These are phyloP conservation scores for Pseudozyma pruni DNA, from an alignment of 1,284 basidiomycete species.

Conservation along the genomic window DNA sequence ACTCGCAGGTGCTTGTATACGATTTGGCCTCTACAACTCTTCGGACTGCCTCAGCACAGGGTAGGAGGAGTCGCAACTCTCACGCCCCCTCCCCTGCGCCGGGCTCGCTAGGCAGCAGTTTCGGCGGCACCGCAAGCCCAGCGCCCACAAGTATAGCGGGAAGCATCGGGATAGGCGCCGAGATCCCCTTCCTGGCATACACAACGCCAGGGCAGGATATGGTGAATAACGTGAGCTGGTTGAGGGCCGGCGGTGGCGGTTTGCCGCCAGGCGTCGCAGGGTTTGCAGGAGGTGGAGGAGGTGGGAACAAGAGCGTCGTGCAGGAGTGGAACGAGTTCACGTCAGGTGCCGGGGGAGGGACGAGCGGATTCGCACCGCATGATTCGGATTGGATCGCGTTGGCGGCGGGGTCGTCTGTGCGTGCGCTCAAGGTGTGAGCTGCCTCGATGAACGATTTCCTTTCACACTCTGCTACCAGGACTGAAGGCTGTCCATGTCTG, in stretches of 20 bases:
- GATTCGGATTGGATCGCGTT: constrained; percentile 53
- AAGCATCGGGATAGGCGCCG: constrained; percentile 57
- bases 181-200: constrained; percentile 64
- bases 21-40: constrained; percentile 64
- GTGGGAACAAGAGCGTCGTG: constrained; percentile 52
- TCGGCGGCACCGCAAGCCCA: constrained; percentile 44
- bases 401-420: constrained; percentile 43
- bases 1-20: constrained; percentile 65
- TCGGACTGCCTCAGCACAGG: constrained; percentile 64
- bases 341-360: constrained; percentile 16
- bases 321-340: constrained; percentile 67
- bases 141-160: constrained; percentile 40
- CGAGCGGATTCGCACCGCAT: constrained; percentile 37
- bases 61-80: constrained; percentile 62
- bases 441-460: neutral
- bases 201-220: constrained; percentile 60
- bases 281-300: constrained; percentile 21
- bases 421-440: constrained; percentile 41
- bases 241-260: constrained; percentile 44
- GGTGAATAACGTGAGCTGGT: constrained; percentile 67
- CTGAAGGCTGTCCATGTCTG: neutral
- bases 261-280: constrained; percentile 39
- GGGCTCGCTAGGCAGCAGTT: constrained; percentile 21
- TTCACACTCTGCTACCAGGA: neutral
- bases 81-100: constrained; percentile 53